A percentile compares a stretch with the other conserved stretches of the same genome.
Conservation (phyloP, 2,329 filamentous ascomycete species). For the Aspergillus ochraceoroseus region DNA sequence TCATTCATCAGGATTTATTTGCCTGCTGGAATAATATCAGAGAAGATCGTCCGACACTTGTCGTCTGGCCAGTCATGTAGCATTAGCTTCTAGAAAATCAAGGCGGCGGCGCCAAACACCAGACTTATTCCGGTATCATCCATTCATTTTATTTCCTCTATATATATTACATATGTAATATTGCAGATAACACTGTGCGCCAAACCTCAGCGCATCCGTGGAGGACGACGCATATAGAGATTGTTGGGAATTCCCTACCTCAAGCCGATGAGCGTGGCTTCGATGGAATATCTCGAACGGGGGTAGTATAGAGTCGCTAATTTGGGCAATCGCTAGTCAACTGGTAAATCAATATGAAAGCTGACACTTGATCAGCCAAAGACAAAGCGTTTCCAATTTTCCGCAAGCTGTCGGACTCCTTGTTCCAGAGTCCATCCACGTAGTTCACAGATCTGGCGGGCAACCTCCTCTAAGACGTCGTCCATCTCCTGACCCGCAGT, state of each 20-base stretch:
- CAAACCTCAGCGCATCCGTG: conserved; percentile 31
- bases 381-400: conserved; percentile 74
- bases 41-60: conserved; percentile 30
- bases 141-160: too few species aligned
- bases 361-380: conserved; percentile 52
- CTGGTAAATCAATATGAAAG: conserved; percentile 38
- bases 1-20: conserved; percentile 45
- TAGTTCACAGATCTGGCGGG: conserved; percentile 67
- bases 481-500: conserved; percentile 79
- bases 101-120: too few species aligned
- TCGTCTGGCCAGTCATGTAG: conserved; percentile 33
- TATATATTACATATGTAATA: background rate
- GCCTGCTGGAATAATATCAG: conserved; percentile 32
- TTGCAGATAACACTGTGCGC: background rate
- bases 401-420: conserved; percentile 62
- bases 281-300: too few species aligned
- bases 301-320: too few species aligned
- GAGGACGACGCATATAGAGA: too few species aligned
- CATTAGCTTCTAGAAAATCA: conserved; percentile 4
- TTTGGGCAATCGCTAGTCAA: conserved; percentile 35
- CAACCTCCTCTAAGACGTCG: conserved; percentile 65
- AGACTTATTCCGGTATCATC: too few species aligned
- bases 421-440: conserved; percentile 72
- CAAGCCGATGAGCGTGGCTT: too few species aligned
- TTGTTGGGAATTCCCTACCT: too few species aligned